A percentile compares a stretch with the other conserved stretches of the same genome.
These are phyloP conservation scores for Kazachstania africana DNA, from an alignment of 805 yeast genomes.

Conservation along the genomic window DNA sequence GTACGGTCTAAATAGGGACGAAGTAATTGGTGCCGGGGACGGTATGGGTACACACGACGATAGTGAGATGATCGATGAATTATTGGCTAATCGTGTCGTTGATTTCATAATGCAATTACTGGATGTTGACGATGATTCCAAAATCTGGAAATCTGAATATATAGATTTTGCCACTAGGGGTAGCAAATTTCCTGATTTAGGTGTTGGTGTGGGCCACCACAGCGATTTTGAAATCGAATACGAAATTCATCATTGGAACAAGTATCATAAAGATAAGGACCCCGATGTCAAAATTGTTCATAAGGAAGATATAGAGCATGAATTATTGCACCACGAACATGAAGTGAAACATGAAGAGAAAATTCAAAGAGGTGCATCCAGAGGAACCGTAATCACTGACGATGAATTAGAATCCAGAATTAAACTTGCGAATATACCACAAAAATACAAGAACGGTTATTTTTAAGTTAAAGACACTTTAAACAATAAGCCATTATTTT, in stretches of 20 bases:
- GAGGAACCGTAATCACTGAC: slow-evolving; percentile 28
- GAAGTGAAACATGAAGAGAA: slow-evolving; percentile 54
- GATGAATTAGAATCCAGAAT: slow-evolving; percentile 32
- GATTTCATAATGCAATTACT: slow-evolving; percentile 43
- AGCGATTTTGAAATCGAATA: slow-evolving; percentile 88
- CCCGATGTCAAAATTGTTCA: slow-evolving; percentile 75
- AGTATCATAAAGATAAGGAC: slow-evolving; percentile 63
- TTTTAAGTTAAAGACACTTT: slow-evolving; percentile 5
- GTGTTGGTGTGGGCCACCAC: slow-evolving; percentile 90
- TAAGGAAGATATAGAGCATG: slow-evolving; percentile 82
- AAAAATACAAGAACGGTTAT: slow-evolving; percentile 25
- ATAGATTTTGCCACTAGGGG: slow-evolving; percentile 46
- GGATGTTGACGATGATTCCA: slow-evolving; percentile 57
- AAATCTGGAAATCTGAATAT: slow-evolving; percentile 61
- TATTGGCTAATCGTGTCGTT: slow-evolving; percentile 44
- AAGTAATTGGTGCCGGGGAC: slow-evolving; percentile 75
- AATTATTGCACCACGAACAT: slow-evolving; percentile 72
- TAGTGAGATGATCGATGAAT: slow-evolving; percentile 45
- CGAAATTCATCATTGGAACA: slow-evolving; percentile 89
- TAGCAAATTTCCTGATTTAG: slow-evolving; percentile 78
- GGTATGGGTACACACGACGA: slow-evolving; percentile 78
- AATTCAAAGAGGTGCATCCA: slow-evolving; percentile 26
- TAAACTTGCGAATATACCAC: slow-evolving; percentile 28
- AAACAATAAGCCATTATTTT: no score
- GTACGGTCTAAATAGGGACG: slow-evolving; percentile 67